Conservation (phyloP, 2,329 filamentous ascomycete genomes). For the Pyrenophora tritici-repentis region DNA sequence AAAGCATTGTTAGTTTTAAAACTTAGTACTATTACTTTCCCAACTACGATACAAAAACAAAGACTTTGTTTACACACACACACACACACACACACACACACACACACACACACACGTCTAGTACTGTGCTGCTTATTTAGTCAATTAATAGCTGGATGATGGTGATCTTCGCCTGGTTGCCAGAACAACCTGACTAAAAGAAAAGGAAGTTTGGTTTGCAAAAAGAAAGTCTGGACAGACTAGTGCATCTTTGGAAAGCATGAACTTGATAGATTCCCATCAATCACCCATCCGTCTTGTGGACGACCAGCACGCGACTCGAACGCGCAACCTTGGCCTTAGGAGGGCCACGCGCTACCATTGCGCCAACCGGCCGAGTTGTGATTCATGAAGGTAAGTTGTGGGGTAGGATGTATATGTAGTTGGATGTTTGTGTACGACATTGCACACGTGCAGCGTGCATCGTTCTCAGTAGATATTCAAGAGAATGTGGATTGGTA, state of each 20-base stretch:
- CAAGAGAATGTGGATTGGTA: too few species aligned
- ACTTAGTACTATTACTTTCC: slow-evolving; percentile 11
- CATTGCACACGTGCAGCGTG: too few species aligned
- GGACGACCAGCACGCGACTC: slow-evolving; percentile 43
- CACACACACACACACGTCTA: not conserved
- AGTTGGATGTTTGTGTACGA: not conserved
- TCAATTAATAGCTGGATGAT: too few species aligned
- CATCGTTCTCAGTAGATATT: too few species aligned
- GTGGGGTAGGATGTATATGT: not conserved
- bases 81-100: not conserved
- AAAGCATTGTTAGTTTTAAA: slow-evolving; percentile 1
- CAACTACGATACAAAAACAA: slow-evolving; percentile 12
- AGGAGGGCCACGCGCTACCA: slow-evolving; percentile 49
- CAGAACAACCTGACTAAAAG: too few species aligned
- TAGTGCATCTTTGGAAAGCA: too few species aligned
- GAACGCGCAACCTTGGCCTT: slow-evolving; percentile 48
- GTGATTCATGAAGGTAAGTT: slow-evolving; percentile 1
- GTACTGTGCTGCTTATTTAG: too few species aligned
- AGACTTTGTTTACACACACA: not conserved
- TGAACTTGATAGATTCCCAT: too few species aligned
- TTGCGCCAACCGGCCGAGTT: slow-evolving; percentile 43
- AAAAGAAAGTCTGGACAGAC: too few species aligned
- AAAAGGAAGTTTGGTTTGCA: too few species aligned
- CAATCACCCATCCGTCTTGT: not conserved
- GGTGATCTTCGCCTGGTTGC: too few species aligned